These are phyloP conservation scores for Dalechampia spathulata DNA, from an alignment of 441 rosid genomes.

Conservation along the genomic window DNA sequence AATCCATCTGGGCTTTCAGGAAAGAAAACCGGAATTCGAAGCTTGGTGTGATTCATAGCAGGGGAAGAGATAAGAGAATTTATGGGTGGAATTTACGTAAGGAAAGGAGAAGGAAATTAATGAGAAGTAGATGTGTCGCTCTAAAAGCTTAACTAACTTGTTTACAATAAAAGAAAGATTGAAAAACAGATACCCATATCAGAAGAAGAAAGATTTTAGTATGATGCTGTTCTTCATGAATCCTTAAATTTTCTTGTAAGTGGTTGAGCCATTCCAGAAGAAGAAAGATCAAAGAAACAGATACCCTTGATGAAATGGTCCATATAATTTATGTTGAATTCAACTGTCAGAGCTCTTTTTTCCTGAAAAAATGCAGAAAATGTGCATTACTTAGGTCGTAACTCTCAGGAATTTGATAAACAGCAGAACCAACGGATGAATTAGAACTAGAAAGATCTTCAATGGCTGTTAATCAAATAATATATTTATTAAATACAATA, in stretches of 20 bases:
- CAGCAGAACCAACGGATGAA: too few relatives aligned
- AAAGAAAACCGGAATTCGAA: constrained; percentile 1
- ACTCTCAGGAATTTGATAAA: too few relatives aligned
- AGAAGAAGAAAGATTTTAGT: too few relatives aligned
- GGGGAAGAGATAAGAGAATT: constrained; percentile 13
- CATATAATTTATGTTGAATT: neutral
- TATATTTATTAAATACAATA: too few relatives aligned
- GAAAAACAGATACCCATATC: neutral
- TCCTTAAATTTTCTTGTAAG: neutral
- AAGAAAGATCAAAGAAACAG: constrained; percentile 1
- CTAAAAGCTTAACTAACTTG: constrained; percentile 53
- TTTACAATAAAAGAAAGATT: neutral
- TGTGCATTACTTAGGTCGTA: too few relatives aligned
- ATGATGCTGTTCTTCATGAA: too few relatives aligned
- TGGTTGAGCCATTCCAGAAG: neutral
- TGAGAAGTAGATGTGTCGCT: constrained; percentile 30
- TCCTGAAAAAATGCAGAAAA: too few relatives aligned
- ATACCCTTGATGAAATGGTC: neutral
- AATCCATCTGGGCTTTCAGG: constrained; percentile 15
- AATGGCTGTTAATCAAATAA: too few relatives aligned
- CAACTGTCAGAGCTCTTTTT: too few relatives aligned
- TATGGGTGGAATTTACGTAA: constrained; percentile 32
- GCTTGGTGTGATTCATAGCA: constrained; percentile 14
- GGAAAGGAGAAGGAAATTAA: too few relatives aligned
- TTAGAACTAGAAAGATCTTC: too few relatives aligned